A percentile compares a stretch with the other conserved stretches of the same genome.
These are phyloP conservation scores for Tetrastigma voinierianum DNA, from an alignment of 164 flowering plant species.

Conservation along the genomic window DNA sequence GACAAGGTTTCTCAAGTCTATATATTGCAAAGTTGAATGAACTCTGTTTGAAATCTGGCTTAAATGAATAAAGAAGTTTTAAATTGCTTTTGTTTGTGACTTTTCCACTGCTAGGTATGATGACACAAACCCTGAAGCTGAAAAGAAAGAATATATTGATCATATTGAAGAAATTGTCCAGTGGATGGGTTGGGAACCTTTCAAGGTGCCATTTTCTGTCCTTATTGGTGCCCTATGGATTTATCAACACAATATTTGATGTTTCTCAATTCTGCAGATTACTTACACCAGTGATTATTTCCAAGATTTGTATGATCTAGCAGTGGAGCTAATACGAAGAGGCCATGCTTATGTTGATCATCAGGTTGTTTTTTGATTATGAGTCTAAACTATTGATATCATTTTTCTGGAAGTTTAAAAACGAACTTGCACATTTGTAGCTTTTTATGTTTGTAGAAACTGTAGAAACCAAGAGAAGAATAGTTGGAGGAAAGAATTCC, in stretches of 20 bases:
- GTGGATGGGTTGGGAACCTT: constrained; percentile 99
- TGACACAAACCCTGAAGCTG: constrained; percentile 99
- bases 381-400: neutral
- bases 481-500: too few species aligned
- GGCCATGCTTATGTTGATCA: constrained; percentile 99
- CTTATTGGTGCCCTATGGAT: neutral
- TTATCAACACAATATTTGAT: neutral
- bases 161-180: constrained; percentile 88
- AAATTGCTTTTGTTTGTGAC: neutral
- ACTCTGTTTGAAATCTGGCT: too few species aligned
- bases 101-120: constrained; percentile 57
- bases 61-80: neutral
- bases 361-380: constrained; percentile 55
- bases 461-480: too few species aligned
- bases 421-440: too few species aligned
- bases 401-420: too few species aligned
- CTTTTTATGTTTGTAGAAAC: too few species aligned
- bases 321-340: constrained; percentile 84
- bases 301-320: constrained; percentile 82
- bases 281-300: constrained; percentile 97
- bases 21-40: too few species aligned
- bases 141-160: constrained; percentile 93
- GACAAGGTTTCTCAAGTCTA: too few species aligned
- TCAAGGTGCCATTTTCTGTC: constrained; percentile 52
- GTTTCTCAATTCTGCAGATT: constrained; percentile 47